Percentiles rank a stretch among this genome's conserved stretches.
These are phyloP conservation scores for Thinopyrum elongatum DNA, from an alignment of 176 grass and related monocot species.

Conservation along the genomic window DNA sequence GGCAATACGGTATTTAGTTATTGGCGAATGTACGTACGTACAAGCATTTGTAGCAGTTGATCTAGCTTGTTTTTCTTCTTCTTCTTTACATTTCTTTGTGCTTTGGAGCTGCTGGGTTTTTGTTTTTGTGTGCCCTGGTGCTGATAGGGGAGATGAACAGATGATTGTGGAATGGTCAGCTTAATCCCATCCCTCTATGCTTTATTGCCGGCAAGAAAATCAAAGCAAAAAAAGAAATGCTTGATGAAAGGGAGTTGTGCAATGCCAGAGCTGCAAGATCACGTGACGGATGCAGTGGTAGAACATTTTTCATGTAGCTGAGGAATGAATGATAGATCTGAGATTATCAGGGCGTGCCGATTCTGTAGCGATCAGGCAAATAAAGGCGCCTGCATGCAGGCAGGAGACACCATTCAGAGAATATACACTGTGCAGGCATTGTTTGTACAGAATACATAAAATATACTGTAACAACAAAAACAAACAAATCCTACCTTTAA, in stretches of 20 bases:
- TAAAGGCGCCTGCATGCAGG: not conserved
- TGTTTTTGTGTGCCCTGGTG: not conserved
- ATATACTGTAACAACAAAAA: not conserved
- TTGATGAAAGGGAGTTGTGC: too few species aligned
- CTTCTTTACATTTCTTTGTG: not conserved
- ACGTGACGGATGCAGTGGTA: not conserved
- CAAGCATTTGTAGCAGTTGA: not conserved
- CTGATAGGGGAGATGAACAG: too few species aligned
- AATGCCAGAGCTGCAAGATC: not conserved
- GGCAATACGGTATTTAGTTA: conserved; percentile 42
- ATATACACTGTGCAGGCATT: conserved; percentile 21
- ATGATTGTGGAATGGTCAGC: not conserved
- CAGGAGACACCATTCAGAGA: conserved; percentile 5
- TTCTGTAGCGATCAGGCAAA: conserved; percentile 17
- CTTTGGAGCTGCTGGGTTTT: not conserved
- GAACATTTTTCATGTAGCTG: conserved; percentile 6
- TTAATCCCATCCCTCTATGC: not conserved
- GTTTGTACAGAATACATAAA: not conserved
- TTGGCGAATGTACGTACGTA: conserved; percentile 15
- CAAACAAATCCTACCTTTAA: not conserved
- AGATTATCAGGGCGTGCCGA: not conserved
- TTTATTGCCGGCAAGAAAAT: not conserved
- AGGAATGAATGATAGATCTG: not conserved
- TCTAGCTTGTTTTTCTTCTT: not conserved
- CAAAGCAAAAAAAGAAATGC: too few species aligned